Base-by-base conservation (phyloP, 176 grass and related monocot species). In the Aegilops tauschii region DNA sequence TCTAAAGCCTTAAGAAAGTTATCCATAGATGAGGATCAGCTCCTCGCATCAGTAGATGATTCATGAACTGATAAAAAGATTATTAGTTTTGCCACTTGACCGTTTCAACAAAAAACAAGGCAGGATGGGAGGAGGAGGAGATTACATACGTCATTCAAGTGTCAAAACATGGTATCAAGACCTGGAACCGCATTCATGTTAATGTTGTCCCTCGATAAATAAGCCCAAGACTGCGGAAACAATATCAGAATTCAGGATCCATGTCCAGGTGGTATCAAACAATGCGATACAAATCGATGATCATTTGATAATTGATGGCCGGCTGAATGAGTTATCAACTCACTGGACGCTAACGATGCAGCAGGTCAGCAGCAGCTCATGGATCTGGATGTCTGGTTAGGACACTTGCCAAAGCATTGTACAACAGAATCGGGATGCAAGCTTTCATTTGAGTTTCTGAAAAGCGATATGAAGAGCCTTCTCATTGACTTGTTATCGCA, bases 1-100 rank as follows among this genome's bases (percentile, higher is more conserved):
- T 94, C 88, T 61, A 88, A 91, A 88, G 93, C 93, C 76, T 82
- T 95, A 54, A 86, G 65, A 56, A 92, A 86, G 79, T 65, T 92
- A 37, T 92, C 92, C 5, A 62, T 95, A 75, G 88, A 95, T 84
- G 92, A 98, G 82, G 86, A 94, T 66, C 67, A 81, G 37, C 90
- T 94, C 29, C 70, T 91, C 70, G 80, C 75, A 77, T 84, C 90
- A 64, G 86, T 83, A 47, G 23, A 58, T 52, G 72, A 76, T n/a
- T 73, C 80, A 20, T 83, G 84, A 87, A 20, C 17, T 70, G 47
- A 71, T 54, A 21, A 2, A 25, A 86, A 91, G 67, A 83, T 88
- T 59, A 59, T 59, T 59, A 59, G 21, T 59, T 58, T 20, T 59
- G 18, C 54, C 54, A 59, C 54, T 21, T 8, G 54, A 59, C 54